Evolutionary conservation across 2,329 filamentous ascomycete genomes (phyloP), one percentile per base, ranked within the genome.

Genomic region (Verticillium dahliae): DNA sequence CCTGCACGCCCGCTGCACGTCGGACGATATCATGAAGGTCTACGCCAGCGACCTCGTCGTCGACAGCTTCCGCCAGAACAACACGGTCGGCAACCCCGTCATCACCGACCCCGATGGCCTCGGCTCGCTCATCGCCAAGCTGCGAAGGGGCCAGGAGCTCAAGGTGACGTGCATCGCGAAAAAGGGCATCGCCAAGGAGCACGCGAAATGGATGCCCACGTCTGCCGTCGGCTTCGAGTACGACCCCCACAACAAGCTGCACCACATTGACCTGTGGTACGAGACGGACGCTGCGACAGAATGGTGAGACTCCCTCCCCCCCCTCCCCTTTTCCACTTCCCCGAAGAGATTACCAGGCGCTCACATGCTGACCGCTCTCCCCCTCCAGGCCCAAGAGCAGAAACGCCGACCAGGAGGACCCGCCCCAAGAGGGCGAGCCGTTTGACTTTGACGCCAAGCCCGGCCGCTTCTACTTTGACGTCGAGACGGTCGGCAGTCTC

Each of bases 131-230:
- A 94, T 99, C 67, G 91, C 90, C 70, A 98, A 98, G 81, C 79
- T 99, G 72, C 85, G 94, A 62, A 90, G 89, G 71, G 92, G 90
- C 2, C 95, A 99, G 77, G 92, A 97, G 75, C 79, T 99, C 63
- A 89, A 92, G 74, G 85, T 99, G 71, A 90, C 86, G 64, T 98
- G 94, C 73, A 90, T 97, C 67, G 95, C 94, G 58, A 97, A 97
- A 82, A 98, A 98, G 82, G 95, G 95, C 1, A 98, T 98, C 66
- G 93, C 94, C 41, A 99, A 99, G 81, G 95, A 99, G 75, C 95
- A 99, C 76, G 91, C 95, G 10, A 99, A 99, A 76, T 99, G 95
- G 95, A 90, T 92, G 70, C 93, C 95, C 1, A 94, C 91, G 39
- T 85, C 92, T 50, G 95, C 95, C 3, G 88, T 99, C 50, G 93